A percentile compares a stretch with the other conserved stretches of the same genome.
Evolutionary conservation across 2,329 filamentous ascomycete species (phyloP).

Genomic region (Penicillium italicum): DNA sequence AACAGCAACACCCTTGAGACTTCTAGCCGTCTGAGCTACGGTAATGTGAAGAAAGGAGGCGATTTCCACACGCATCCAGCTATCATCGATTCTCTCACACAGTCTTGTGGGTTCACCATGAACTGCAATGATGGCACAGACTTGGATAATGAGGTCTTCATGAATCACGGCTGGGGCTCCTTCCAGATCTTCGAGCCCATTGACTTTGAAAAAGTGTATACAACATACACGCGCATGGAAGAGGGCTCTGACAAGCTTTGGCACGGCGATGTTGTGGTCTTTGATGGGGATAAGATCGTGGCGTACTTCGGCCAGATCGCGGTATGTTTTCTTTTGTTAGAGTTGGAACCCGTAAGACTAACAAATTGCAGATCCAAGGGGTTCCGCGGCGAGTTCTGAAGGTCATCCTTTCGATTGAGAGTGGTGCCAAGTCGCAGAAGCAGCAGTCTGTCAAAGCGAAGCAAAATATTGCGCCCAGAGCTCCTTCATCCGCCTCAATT

Average conservation of each 20-base stretch:
- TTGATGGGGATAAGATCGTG: slow-evolving; percentile 17
- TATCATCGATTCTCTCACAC: slow-evolving; percentile 15
- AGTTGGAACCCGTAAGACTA: too few relatives aligned
- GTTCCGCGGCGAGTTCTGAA: slow-evolving; percentile 21
- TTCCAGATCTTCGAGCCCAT: slow-evolving; percentile 12
- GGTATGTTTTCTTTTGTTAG: too few relatives aligned
- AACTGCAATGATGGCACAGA: slow-evolving; percentile 15
- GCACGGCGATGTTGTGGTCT: slow-evolving; percentile 4
- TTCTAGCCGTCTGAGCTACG: neutral
- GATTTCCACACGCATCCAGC: slow-evolving; percentile 12
- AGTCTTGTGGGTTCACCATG: slow-evolving; percentile 16
- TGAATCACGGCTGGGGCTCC: slow-evolving; percentile 16
- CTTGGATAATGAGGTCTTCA: slow-evolving; percentile 13
- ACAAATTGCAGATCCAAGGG: slow-evolving; percentile 21
- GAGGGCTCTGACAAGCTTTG: neutral
- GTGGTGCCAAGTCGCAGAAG: neutral
- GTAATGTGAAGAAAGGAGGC: slow-evolving; percentile 1
- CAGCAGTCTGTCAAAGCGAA: neutral
- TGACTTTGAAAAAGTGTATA: slow-evolving; percentile 10
- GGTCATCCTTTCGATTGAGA: slow-evolving; percentile 13
- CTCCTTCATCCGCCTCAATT: too few relatives aligned
- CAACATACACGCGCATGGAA: neutral
- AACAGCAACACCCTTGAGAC: slow-evolving; percentile 1
- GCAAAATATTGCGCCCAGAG: too few relatives aligned
- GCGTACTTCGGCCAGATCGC: slow-evolving; percentile 12